Percentiles rank a stretch among this genome's conserved stretches.
Conservation (phyloP, 169 alveolate species). For the Perkinsus olseni region DNA sequence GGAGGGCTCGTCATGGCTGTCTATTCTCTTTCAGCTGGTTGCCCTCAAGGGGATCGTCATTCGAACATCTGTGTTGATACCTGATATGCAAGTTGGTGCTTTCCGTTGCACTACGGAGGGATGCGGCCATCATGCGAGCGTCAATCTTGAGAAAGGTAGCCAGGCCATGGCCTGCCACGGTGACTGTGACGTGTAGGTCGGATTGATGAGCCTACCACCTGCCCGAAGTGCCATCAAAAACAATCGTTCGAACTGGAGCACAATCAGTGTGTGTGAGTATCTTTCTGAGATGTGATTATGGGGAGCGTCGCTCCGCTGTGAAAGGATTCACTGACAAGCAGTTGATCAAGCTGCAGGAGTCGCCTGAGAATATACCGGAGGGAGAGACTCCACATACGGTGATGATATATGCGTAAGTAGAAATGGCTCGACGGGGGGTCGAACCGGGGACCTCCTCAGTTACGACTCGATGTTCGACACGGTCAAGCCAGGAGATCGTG, state of each 20-base stretch:
- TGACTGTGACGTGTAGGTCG: not conserved
- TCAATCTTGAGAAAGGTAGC: not conserved
- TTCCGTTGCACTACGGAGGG: constrained; percentile 71
- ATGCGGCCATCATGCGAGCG: not conserved
- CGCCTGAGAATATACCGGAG: constrained; percentile 81
- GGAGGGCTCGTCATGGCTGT: not conserved
- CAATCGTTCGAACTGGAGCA: constrained; percentile 64
- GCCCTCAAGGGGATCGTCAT: constrained; percentile 87
- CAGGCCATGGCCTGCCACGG: not conserved
- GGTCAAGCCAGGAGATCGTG: constrained; percentile 93
- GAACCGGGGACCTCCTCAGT: constrained; percentile 27
- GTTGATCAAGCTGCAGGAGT: constrained; percentile 82
- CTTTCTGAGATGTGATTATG: not conserved
- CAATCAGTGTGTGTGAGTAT: constrained; percentile 41
- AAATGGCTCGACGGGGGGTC: not conserved
- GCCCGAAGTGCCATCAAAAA: constrained; percentile 65
- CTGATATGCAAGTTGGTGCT: constrained; percentile 94
- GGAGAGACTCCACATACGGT: constrained; percentile 82
- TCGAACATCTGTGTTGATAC: constrained; percentile 86
- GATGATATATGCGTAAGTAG: constrained; percentile 2
- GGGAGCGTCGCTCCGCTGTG: not conserved
- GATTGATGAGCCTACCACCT: constrained; percentile 71
- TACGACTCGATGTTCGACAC: constrained; percentile 87
- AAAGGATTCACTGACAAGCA: constrained; percentile 77
- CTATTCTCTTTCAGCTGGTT: constrained; percentile 39